Evolutionary conservation across 495 filamentous ascomycete genomes (phyloP), one percentile per base, ranked within the genome.

Genomic region (Friedmanniomyces simplex): DNA sequence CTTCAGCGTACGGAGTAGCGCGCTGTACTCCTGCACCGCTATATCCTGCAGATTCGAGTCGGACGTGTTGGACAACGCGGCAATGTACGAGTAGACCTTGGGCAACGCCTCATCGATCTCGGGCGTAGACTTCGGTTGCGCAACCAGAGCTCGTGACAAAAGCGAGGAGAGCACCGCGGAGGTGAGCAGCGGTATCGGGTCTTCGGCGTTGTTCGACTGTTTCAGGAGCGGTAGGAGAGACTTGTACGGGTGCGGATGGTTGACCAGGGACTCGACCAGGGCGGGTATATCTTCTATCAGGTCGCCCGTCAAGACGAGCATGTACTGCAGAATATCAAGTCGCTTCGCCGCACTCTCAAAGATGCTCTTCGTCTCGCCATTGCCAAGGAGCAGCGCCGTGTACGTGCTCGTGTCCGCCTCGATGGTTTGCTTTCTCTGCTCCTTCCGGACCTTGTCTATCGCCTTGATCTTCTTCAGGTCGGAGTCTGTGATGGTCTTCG

Each of bases 381-480:
- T 75, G 43, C 93, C 93, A 8, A 95, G 75, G 61, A 99, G 82
- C 60, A 97, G 77, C 43, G 75, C 74, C 51, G 79, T 77, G 73
- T 95, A 99, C 34, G 82, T 87, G 49, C 83, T 74, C 8, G 90
- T 72, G 70, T 96, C 88, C 24, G 72, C 71, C 68, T 94, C 88
- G 58, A 97, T 81, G 30, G 83, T 85, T 63, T 90, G 80, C 65
- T 82, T 82, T 66, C 91, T 82, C 68, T 93, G 88, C 52, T 89
- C 87, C 66, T 87, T 89, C 63, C 89, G 86, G 61, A 93, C 89
- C 74, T 96, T 98, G 71, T 97, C 94, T 63, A 96, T 88, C 50
- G 93, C 88, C 72, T 93, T 91, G 75, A 99, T 97, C 77, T 88
- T 91, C 76, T 86, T 90, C 64, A 96, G 79, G 68, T 99, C 89